phyloP scores from a whole-genome alignment of 345 rosid genomes.

The Dipteronia sinensis region DNA sequence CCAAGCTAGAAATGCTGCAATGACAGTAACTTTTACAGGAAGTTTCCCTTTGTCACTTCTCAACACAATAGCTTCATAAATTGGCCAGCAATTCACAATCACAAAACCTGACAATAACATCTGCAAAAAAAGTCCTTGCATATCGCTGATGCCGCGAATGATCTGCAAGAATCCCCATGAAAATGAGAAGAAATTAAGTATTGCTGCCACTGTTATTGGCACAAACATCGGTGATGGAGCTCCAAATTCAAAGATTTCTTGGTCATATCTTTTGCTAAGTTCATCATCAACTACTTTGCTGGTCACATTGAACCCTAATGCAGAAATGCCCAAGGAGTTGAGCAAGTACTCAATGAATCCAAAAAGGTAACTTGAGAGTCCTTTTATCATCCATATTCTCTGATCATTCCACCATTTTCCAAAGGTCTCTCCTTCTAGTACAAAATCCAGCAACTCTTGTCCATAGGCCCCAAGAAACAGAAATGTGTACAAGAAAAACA shows the following conservation, averaged over 20 bases:
- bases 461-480: constrained; percentile 61
- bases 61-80: constrained; percentile 60
- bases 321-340: constrained; percentile 46
- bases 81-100: constrained; percentile 51
- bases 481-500: constrained; percentile 66
- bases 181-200: constrained; percentile 52
- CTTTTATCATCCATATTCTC: constrained; percentile 58
- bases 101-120: constrained; percentile 44
- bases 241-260: constrained; percentile 65
- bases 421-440: constrained; percentile 45
- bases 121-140: constrained; percentile 39
- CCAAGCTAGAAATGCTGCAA: constrained; percentile 31
- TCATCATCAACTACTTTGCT: constrained; percentile 57
- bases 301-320: constrained; percentile 54
- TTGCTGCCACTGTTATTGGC: constrained; percentile 42
- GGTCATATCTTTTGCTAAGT: constrained; percentile 53
- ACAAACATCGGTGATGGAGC: constrained; percentile 57
- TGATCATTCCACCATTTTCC: constrained; percentile 79
- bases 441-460: constrained; percentile 47
- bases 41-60: constrained; percentile 63
- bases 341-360: constrained; percentile 48
- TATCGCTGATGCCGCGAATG: background rate
- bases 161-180: constrained; percentile 27
- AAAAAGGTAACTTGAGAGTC: constrained; percentile 43
- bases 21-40: constrained; percentile 32